phyloP scores from a whole-genome alignment of 306 rosid species.

The Alnus rubra region DNA sequence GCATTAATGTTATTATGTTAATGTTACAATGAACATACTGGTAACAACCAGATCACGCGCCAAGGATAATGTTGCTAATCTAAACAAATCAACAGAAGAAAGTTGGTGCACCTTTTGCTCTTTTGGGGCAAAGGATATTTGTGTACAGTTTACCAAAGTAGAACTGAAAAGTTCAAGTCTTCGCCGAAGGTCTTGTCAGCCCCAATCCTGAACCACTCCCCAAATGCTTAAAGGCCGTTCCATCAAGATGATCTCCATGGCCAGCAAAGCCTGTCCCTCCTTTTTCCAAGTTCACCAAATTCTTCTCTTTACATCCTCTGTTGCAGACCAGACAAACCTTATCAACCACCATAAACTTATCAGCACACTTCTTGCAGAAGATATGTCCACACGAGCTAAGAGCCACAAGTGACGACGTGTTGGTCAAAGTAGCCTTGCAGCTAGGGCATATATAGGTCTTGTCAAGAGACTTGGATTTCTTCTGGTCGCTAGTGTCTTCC shows the following conservation, averaged over 20 bases:
- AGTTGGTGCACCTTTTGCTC: constrained; percentile 1
- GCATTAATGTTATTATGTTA: background rate
- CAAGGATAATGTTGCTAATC: background rate
- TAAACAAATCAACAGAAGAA: background rate
- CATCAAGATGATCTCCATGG: constrained; percentile 89
- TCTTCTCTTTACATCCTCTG: constrained; percentile 79
- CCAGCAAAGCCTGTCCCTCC: constrained; percentile 94
- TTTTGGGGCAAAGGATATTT: background rate
- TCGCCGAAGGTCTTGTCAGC: constrained; percentile 83
- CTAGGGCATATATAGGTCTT: constrained; percentile 79
- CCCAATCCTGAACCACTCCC: constrained; percentile 98
- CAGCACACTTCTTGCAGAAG: constrained; percentile 91
- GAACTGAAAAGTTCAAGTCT: constrained; percentile 46
- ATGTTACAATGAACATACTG: background rate
- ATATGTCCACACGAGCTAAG: constrained; percentile 91
- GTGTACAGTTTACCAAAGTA: background rate
- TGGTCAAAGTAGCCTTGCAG: constrained; percentile 89
- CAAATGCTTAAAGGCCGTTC: constrained; percentile 90
- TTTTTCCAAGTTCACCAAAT: constrained; percentile 73
- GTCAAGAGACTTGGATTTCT: constrained; percentile 60
- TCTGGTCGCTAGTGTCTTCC: constrained; percentile 71
- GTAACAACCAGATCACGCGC: background rate
- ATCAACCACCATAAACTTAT: constrained; percentile 82
- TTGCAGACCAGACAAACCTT: constrained; percentile 91
- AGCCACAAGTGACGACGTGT: constrained; percentile 82